Evolutionary conservation across 2,329 filamentous ascomycete genomes (phyloP).

Genomic region (Cryphonectria japonica): DNA sequence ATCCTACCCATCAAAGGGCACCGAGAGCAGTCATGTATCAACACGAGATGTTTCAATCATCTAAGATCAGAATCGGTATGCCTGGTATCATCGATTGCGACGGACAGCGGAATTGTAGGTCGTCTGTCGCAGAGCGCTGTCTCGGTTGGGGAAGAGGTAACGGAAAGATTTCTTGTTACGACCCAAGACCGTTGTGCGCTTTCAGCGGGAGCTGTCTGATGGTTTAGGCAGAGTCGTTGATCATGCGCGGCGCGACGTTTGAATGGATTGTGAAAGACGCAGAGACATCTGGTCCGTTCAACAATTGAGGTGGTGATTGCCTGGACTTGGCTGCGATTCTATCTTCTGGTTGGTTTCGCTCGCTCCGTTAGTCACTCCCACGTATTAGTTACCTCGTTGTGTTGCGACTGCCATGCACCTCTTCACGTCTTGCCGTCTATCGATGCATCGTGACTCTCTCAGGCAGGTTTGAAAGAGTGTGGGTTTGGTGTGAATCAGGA

Average conservation of each 20-base stretch:
- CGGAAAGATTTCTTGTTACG: not conserved
- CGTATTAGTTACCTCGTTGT: not conserved
- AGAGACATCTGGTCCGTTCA: not conserved
- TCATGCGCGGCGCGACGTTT: not conserved
- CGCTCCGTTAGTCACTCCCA: not conserved
- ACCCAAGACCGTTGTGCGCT: not conserved
- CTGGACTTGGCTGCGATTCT: not conserved
- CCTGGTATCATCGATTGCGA: not conserved
- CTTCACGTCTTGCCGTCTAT: not conserved
- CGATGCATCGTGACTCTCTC: conserved; percentile 15
- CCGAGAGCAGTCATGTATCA: not conserved
- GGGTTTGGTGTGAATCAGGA: conserved; percentile 23
- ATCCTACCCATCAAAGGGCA: not conserved
- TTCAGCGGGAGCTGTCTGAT: not conserved
- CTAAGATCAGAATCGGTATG: not conserved
- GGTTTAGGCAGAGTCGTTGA: not conserved
- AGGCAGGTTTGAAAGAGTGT: conserved; percentile 22
- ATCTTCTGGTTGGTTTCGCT: not conserved
- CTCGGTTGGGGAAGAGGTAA: not conserved
- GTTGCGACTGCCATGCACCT: not conserved
- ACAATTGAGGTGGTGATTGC: not conserved
- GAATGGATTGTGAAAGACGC: not conserved
- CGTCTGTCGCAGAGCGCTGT: not conserved
- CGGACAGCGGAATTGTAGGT: not conserved
- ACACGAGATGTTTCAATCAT: not conserved